Conservation (phyloP, 1,284 basidiomycete species). For the Cutaneotrichosporon dermatis region DNA sequence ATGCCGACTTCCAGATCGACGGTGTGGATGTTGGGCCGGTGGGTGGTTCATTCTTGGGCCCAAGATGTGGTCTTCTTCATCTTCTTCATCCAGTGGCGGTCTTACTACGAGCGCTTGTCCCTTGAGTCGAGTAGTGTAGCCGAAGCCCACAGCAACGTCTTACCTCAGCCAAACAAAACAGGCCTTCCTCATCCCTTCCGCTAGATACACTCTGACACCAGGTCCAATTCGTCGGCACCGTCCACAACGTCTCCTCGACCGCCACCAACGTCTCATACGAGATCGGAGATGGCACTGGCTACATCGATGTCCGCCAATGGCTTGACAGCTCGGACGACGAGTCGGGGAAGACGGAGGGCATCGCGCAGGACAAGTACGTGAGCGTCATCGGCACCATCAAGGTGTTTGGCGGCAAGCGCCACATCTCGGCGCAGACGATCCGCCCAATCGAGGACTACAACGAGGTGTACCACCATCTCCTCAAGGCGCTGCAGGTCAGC, state of each 20-base stretch:
- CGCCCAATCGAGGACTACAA: constrained; percentile 65
- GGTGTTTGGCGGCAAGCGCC: constrained; percentile 74
- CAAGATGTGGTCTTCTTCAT: too few species aligned
- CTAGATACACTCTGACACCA: too few species aligned
- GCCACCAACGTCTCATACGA: constrained; percentile 77
- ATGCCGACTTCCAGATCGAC: constrained; percentile 83
- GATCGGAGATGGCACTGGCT: constrained; percentile 85
- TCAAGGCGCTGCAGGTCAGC: constrained; percentile 57
- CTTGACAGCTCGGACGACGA: constrained; percentile 63
- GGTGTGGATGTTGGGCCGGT: constrained; percentile 63
- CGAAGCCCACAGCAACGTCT: too few species aligned
- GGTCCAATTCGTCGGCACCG: constrained; percentile 70
- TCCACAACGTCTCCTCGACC: constrained; percentile 64
- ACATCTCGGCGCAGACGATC: constrained; percentile 72
- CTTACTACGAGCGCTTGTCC: too few species aligned
- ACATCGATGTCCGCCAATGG: constrained; percentile 86
- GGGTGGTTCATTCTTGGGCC: background rate
- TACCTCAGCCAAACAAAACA: too few species aligned
- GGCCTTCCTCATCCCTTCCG: too few species aligned
- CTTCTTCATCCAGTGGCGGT: too few species aligned
- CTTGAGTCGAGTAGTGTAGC: too few species aligned
- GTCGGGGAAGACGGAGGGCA: constrained; percentile 52
- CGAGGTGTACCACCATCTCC: constrained; percentile 76
- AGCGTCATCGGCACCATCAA: constrained; percentile 89
- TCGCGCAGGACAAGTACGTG: constrained; percentile 65